Evolutionary conservation across 169 alveolate genomes (phyloP), one percentile per base, ranked within the genome.

Genomic region (Eimeria sp.): DNA sequence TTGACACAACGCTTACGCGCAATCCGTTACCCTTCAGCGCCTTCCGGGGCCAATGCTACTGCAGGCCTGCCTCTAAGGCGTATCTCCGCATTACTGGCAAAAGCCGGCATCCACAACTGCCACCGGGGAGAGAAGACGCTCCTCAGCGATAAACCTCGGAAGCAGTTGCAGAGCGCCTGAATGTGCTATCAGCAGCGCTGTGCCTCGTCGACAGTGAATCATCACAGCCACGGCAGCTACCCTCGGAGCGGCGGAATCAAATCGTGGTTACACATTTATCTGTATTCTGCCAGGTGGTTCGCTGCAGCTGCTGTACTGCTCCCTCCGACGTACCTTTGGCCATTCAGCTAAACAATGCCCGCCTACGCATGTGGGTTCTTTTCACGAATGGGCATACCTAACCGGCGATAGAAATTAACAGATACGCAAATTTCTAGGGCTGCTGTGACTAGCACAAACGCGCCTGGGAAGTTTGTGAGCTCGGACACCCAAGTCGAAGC

Each of bases 361-460:
- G 13, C 54, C 80, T 71, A 30, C 25, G 37, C 54, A 71, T 71
- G 80, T 9, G 23, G 46, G 80, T 16, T 0, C 80, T 33, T 1
- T 71, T 1, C 80, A 4, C 11, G 54, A 46, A 62, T 20, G 40
- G 77, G 77, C 77, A n/a, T 18, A 37, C 33, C 0, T 49, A 71
- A 37, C 27, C 33, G 6, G n/a, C 49, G 25, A 71, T 14, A n/a
- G 18, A 33, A 71, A 71, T 37, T 30, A 33, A 71, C 80, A 18
- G 2, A 71, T 11, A 6, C 54, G 33, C 13, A 71, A 71, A 16
- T 33, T 37, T 71, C 49, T 37, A 71, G 27, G 80, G 54, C 80
- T 71, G n/a, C 80, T 71, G n/a, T 71, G 80, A 30, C 54, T 71
- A 71, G 80, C 80, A 71, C 80, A 71, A 71, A 33, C 33, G 10